These are phyloP conservation scores for Saccharomycopsis fodiens DNA, from an alignment of 805 yeast genomes.

Conservation along the genomic window DNA sequence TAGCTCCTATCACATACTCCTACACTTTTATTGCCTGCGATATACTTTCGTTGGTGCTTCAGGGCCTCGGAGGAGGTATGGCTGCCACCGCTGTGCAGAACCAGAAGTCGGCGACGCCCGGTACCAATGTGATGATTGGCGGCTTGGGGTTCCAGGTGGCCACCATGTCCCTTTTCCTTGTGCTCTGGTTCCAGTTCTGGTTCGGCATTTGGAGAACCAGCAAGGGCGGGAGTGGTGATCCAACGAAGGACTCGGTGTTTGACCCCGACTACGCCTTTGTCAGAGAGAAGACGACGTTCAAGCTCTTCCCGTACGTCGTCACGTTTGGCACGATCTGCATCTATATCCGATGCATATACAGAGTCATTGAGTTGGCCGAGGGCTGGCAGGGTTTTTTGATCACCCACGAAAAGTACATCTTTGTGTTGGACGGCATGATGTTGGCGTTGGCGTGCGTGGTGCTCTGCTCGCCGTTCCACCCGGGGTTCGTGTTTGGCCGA, in stretches of 20 bases:
- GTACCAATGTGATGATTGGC: slow-evolving; percentile 66
- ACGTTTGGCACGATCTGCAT: slow-evolving; percentile 45
- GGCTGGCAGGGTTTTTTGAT: slow-evolving; percentile 69
- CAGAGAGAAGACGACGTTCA: slow-evolving; percentile 32
- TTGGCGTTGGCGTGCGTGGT: slow-evolving; percentile 41
- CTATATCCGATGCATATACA: slow-evolving; percentile 61
- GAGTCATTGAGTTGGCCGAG: slow-evolving; percentile 63
- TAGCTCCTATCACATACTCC: slow-evolving; percentile 39
- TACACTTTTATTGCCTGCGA: slow-evolving; percentile 62
- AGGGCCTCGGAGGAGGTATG: slow-evolving; percentile 71
- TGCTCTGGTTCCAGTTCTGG: slow-evolving; percentile 41
- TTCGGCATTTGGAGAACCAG: slow-evolving; percentile 28
- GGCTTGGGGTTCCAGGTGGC: slow-evolving; percentile 75
- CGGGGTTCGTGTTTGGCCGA: slow-evolving; percentile 49
- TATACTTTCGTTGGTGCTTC: slow-evolving; percentile 53
- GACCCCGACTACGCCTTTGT: slow-evolving; percentile 30
- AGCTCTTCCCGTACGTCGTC: slow-evolving; percentile 38
- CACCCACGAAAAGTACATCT: slow-evolving; percentile 48
- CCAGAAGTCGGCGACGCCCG: slow-evolving; percentile 25
- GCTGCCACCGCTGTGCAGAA: slow-evolving; percentile 37
- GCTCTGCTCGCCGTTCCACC: slow-evolving; percentile 45
- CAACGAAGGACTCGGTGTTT: slow-evolving; percentile 24
- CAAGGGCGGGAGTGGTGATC: not conserved
- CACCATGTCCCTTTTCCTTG: slow-evolving; percentile 55
- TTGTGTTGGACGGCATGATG: slow-evolving; percentile 58